phyloP scores from a whole-genome alignment of 176 grass and related monocot genomes.

The Carex parvula region DNA sequence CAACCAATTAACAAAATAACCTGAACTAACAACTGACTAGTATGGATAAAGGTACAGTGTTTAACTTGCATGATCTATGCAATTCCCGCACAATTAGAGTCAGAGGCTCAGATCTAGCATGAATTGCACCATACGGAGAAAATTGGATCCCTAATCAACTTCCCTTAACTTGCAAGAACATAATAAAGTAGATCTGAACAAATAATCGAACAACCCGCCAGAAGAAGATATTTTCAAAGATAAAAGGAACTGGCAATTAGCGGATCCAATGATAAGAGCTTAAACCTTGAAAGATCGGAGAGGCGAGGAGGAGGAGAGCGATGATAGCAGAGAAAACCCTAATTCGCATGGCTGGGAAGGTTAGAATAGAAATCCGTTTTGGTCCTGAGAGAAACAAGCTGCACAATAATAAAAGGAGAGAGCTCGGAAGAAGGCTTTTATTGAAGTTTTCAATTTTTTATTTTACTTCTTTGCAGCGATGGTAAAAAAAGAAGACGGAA shows the following conservation, averaged over 20 bases:
- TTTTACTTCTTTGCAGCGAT: conserved; percentile 1
- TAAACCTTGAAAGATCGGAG: conserved; percentile 59
- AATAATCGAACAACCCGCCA: conserved; percentile 24
- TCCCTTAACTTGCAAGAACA: not conserved
- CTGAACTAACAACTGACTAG: conserved; percentile 2
- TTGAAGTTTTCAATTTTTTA: not conserved
- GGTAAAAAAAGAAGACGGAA: not conserved
- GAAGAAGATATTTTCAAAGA: conserved; percentile 14
- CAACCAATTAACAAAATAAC: not conserved
- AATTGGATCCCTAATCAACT: not conserved
- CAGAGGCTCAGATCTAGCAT: conserved; percentile 26
- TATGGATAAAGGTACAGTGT: not conserved
- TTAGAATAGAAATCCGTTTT: not conserved
- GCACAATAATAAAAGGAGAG: not conserved
- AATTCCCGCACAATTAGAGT: conserved; percentile 12
- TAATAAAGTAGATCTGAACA: not conserved
- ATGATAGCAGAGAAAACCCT: conserved; percentile 76
- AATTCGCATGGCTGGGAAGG: conserved; percentile 54
- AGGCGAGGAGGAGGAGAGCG: conserved; percentile 58
- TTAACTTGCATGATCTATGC: not conserved
- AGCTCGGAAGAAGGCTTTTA: not conserved
- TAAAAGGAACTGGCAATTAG: not conserved
- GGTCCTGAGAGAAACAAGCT: not conserved
- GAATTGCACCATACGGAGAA: not conserved
- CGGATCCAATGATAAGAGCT: conserved; percentile 8